Base-by-base conservation (phyloP, 495 filamentous ascomycete genomes). In the Trichoderma erinaceum region DNA sequence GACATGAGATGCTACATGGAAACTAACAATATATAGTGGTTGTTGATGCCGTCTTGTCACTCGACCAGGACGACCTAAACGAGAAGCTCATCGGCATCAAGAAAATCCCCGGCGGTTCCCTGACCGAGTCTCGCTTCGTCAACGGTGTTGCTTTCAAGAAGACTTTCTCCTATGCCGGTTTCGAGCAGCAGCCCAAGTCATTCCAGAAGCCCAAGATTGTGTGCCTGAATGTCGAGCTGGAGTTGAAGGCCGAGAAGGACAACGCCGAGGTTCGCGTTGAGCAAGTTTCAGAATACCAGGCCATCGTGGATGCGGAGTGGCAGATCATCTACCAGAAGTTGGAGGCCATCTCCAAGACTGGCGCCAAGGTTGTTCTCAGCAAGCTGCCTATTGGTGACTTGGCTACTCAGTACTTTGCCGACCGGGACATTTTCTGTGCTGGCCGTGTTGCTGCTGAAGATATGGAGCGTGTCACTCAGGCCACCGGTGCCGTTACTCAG, bases 111-210 rank as follows among this genome's bases (percentile, higher is more conserved):
- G 95, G 95, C 76, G 95, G 95, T 80, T 96, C 92, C 63, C 87
- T 99, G 23, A 94, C 97, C 75, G 95, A 99, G 76, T 97, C 93
- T 11, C 87, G 97, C 43, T 99, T 97, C 81, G 90, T 99, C 72
- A 93, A 99, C 77, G 95, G 95, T 75, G 95, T 99, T 61, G 93
- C 95, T 44, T 99, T 99, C 84, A 99, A 99, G 85, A 99, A 99
- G 84, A 99, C 95, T 15, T 99, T 99, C 81, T 92, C 95, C 48
- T 99, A 99, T 76, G 95, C 95, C 73, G 95, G 95, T 72, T 99
- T 99, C 80, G 95, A 99, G 79, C 95, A 99, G 78, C 95, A 99
- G 81, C 95, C 95, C 67, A 99, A 99, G 79, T 90, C 84, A 44
- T 97, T 99, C 82, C 88, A 82, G 73, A 87, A 97, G 79, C 95